These are phyloP conservation scores for Tricholoma terreum DNA, from an alignment of 768 basidiomycete species.

Conservation along the genomic window DNA sequence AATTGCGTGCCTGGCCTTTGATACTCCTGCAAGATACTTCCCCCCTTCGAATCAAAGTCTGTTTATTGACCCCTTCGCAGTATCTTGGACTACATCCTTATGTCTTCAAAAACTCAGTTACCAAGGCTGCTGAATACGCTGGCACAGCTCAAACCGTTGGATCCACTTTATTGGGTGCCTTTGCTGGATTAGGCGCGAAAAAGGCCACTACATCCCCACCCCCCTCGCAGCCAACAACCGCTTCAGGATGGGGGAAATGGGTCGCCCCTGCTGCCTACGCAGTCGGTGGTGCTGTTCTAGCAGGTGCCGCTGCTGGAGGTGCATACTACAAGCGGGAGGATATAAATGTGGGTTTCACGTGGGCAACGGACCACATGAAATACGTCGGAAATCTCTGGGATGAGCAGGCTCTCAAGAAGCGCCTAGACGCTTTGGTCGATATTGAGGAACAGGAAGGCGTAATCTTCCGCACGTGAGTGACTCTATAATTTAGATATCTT, in stretches of 20 bases:
- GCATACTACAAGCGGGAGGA: slow-evolving; percentile 83
- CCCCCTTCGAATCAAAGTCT: not conserved
- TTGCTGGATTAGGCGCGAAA: slow-evolving; percentile 47
- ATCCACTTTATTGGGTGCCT: slow-evolving; percentile 56
- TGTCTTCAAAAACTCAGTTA: slow-evolving; percentile 81
- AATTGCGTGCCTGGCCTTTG: slow-evolving; percentile 80
- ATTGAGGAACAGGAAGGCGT: slow-evolving; percentile 63
- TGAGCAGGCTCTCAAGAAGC: slow-evolving; percentile 52
- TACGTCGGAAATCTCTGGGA: slow-evolving; percentile 89
- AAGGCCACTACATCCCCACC: slow-evolving; percentile 35
- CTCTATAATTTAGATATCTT: not conserved
- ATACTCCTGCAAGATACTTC: slow-evolving; percentile 73
- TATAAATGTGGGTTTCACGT: slow-evolving; percentile 63
- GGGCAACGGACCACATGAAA: slow-evolving; percentile 86
- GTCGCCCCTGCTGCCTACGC: slow-evolving; percentile 62
- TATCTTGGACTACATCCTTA: slow-evolving; percentile 84
- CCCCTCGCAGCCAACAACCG: slow-evolving; percentile 23
- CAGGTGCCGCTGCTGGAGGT: slow-evolving; percentile 80
- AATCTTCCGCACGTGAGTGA: slow-evolving; percentile 66
- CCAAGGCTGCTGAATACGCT: slow-evolving; percentile 70
- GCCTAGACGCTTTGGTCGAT: slow-evolving; percentile 61
- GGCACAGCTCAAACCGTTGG: slow-evolving; percentile 62
- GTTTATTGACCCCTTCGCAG: slow-evolving; percentile 35
- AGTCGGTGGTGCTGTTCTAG: slow-evolving; percentile 70
- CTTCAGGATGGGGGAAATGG: slow-evolving; percentile 60